Conservation (phyloP, 768 basidiomycete genomes). For the Lactarius sanguifluus region DNA sequence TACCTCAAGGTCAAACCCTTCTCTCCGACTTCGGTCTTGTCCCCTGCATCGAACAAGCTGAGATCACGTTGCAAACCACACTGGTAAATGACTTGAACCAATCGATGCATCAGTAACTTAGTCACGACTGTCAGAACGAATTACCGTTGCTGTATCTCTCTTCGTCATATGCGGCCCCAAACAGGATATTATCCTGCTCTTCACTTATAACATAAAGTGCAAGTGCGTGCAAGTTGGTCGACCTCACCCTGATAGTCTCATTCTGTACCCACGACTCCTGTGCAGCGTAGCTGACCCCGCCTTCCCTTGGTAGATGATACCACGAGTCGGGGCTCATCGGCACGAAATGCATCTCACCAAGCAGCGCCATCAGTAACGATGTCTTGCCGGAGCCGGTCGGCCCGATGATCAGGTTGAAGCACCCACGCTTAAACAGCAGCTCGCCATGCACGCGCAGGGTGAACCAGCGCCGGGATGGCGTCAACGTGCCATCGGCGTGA, state of each 20-base stretch:
- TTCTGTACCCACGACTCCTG: slow-evolving; percentile 88
- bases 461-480: slow-evolving; percentile 49
- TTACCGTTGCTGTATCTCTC: slow-evolving; percentile 44
- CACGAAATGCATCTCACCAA: slow-evolving; percentile 68
- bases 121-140: not conserved
- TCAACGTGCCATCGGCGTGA: slow-evolving; percentile 35
- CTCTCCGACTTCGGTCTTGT: slow-evolving; percentile 56
- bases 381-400: slow-evolving; percentile 63
- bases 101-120: not conserved
- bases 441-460: slow-evolving; percentile 51
- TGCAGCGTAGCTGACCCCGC: slow-evolving; percentile 75
- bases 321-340: slow-evolving; percentile 54
- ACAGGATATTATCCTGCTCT: slow-evolving; percentile 51
- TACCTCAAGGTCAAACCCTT: slow-evolving; percentile 51
- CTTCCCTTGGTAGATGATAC: slow-evolving; percentile 65
- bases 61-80: slow-evolving; percentile 41
- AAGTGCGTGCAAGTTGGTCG: not conserved
- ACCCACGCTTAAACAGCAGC: slow-evolving; percentile 51
- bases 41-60: slow-evolving; percentile 48
- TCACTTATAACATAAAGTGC: not conserved
- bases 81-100: slow-evolving; percentile 29
- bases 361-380: slow-evolving; percentile 63
- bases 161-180: slow-evolving; percentile 48
- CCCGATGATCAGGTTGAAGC: slow-evolving; percentile 59
- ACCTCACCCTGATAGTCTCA: slow-evolving; percentile 61